Base-by-base conservation (phyloP, 2,329 filamentous ascomycete genomes). In the Nigrospora osmanthi region DNA sequence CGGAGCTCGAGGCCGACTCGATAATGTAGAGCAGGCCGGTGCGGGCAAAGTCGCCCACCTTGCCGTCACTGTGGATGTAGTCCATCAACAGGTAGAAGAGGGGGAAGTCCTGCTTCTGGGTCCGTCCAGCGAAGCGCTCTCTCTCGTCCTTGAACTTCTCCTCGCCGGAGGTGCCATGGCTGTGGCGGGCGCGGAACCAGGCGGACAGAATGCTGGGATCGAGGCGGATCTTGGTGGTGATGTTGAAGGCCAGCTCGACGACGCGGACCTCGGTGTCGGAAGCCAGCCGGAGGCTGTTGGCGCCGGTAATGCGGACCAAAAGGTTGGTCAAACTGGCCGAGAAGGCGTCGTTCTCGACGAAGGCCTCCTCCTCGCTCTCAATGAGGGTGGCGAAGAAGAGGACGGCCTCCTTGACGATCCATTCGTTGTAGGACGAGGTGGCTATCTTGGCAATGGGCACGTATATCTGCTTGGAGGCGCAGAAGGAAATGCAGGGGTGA, bases 21-120 rank as follows among this genome's bases (percentile, higher is more conserved):
- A 97, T 95, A 48, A 98, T 87, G 66, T 98, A 98, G 9, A 98
- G 75, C 49, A 98, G 65, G 0, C 93, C 93, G 0, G 93, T 98
- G 46, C 93, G 77, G 3, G 93, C 91, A 71, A 98, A 98, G 64
- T 98, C 93, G 12, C 93, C 93, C 15, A 94, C 86, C 45, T 91
- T 84, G 36, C 93, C 93, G 60, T 96, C 91, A 53, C 95, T 86
- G 59, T 98, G 91, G 43, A 98, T 94, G 61, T 95, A 95, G 61
- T 98, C 90, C 60, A 98, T 87, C 52, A 98, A 72, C 35, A 97
- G 78, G 61, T 97, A 97, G 67, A 96, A 97, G 2, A 98, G 69
- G 1, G 93, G 93, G 53, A 98, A 98, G 58, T 97, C 91, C 53
- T 89, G 87, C 62, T 89, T 85, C 59, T 94, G 86, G 6, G 87